Evolutionary conservation across 129 eudicot genomes (phyloP), one percentile per base, ranked within the genome.

Genomic region (Sambucus nigra): DNA sequence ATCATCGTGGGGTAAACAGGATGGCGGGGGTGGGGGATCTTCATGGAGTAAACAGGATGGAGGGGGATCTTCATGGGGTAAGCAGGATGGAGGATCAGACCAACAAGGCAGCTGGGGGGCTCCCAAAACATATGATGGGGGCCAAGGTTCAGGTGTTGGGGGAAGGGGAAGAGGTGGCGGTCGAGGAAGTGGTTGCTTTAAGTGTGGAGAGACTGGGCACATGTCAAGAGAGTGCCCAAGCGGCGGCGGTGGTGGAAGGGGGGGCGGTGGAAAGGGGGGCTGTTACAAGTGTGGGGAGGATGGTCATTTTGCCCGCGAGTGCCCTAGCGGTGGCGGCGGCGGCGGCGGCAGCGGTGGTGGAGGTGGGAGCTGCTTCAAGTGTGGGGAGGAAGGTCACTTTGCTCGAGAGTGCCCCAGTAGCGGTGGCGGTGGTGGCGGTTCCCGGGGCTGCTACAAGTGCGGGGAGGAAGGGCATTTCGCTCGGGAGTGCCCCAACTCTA

Each of bases 1-100:
- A 69, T 65, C 80, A 32, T 60, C 83, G 14, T 75, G 81, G 81
- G 49, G 57, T 21, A 54, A 68, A 32, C 59, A 55, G 22, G 67
- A 50, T 18, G 71, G 45, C 32, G 66, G 71, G 39, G 63, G 61
- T 18, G 70, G 77, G 9, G 74, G 69, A 69, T 65, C 80, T 42
- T 60, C 83, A n/a, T 75, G 81, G 81, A 54, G 57, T 21, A 54
- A 68, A 32, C 59, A 55, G 22, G 67, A 26, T 24, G 70, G 61
- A 2, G 38, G 0, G 38, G 71, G 71, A 16, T 51, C 63, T 15
- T 62, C 71, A 29, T 27, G 47, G 25, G 69, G 57, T 6, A 31
- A 6, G 5, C 8, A 11, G 10, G 10, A 31, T 31, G 38, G 10
- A 5, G 38, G 10, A 5, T 6, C 38, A 31, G 38, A 31, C 10